Conservation (phyloP, 2,329 filamentous ascomycete genomes). For the Boeremia lycopersici region DNA sequence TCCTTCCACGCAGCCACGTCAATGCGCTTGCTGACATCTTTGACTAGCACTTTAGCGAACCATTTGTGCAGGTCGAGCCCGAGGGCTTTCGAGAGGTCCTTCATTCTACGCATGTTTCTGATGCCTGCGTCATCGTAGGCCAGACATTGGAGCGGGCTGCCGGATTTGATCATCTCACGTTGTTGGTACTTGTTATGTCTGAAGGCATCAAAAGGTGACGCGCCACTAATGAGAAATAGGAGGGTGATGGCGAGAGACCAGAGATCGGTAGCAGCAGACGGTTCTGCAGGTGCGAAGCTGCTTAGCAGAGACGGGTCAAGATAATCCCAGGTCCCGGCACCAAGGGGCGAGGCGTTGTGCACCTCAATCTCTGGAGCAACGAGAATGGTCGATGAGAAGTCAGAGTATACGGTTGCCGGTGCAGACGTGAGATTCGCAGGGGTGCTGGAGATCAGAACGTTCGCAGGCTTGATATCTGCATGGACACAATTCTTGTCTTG, state of each 20-base stretch:
- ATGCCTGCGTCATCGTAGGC: constrained; percentile 43
- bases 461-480: constrained; percentile 57
- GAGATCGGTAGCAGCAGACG: constrained; percentile 48
- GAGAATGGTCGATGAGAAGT: constrained; percentile 51
- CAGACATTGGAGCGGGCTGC: constrained; percentile 49
- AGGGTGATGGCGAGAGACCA: constrained; percentile 55
- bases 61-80: constrained; percentile 42
- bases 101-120: constrained; percentile 38
- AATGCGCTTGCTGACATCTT: constrained; percentile 33
- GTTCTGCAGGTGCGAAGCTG: constrained; percentile 27
- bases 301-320: constrained; percentile 47
- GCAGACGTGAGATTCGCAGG: constrained; percentile 1
- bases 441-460: constrained; percentile 48
- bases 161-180: constrained; percentile 53
- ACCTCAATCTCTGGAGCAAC: constrained; percentile 13
- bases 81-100: constrained; percentile 30
- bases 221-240: constrained; percentile 50
- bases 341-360: constrained; percentile 36
- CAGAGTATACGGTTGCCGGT: constrained; percentile 46
- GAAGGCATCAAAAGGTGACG: constrained; percentile 50
- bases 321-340: constrained; percentile 56
- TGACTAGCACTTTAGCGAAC: constrained; percentile 47
- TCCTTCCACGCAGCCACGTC: constrained; percentile 40
- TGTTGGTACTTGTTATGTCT: constrained; percentile 50
- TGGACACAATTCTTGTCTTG: constrained; percentile 48